Evolutionary conservation across 2,329 filamentous ascomycete genomes (phyloP).

Genomic region (Fusarium paranaense): DNA sequence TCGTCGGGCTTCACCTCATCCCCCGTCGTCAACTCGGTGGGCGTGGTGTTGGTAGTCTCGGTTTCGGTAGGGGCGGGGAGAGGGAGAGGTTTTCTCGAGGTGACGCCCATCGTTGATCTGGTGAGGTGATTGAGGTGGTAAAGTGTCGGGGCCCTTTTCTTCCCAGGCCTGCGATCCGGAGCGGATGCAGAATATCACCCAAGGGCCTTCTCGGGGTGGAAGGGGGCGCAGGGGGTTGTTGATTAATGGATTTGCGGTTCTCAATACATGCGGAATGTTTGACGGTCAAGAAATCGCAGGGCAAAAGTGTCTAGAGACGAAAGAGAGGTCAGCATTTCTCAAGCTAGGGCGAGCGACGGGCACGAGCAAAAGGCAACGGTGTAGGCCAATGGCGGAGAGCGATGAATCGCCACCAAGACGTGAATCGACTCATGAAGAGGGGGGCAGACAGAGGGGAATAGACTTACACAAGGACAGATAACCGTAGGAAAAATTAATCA

Average conservation of each 20-base stretch:
- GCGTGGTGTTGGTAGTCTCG: conserved; percentile 67
- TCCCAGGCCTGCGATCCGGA: conserved; percentile 38
- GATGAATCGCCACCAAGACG: conserved; percentile 49
- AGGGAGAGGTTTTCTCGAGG: conserved; percentile 70
- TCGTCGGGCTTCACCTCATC: conserved; percentile 77
- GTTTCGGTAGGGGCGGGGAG: conserved; percentile 85
- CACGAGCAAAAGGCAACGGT: conserved; percentile 24
- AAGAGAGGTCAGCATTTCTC: conserved; percentile 32
- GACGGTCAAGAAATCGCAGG: conserved; percentile 30
- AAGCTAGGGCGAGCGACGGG: conserved; percentile 12
- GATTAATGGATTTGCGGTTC: conserved; percentile 32
- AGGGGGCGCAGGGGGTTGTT: conserved; percentile 27
- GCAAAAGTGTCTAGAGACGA: conserved; percentile 33
- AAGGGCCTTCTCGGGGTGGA: conserved; percentile 20
- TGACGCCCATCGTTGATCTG: conserved; percentile 64
- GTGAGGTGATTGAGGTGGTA: conserved; percentile 27
- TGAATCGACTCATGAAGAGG: conserved; percentile 31
- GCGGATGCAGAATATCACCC: conserved; percentile 31
- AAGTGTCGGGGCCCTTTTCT: conserved; percentile 34
- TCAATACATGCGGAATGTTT: conserved; percentile 47
- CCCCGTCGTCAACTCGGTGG: conserved; percentile 68
- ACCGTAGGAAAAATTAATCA: conserved; percentile 13
- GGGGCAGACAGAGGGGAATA: background rate
- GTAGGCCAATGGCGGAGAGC: conserved; percentile 36
- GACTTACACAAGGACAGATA: conserved; percentile 40